Conservation (phyloP, 2,329 filamentous ascomycete species). For the Diaporthe helianthi region DNA sequence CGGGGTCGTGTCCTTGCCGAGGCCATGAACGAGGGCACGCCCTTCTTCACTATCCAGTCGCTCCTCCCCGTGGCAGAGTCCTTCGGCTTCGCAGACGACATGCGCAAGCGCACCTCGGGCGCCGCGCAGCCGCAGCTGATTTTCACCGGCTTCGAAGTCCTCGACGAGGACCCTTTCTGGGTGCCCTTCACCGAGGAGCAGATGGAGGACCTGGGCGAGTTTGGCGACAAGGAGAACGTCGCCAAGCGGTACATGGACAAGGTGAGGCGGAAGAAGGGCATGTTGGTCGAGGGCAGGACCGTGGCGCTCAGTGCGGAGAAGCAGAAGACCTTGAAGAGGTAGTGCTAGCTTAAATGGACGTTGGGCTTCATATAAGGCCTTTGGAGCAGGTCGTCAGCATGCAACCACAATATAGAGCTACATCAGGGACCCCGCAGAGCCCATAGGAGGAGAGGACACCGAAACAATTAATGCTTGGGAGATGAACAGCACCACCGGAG, state of each 20-base stretch:
- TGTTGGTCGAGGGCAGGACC: slow-evolving; percentile 80
- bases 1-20: slow-evolving; percentile 90
- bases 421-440: neutral
- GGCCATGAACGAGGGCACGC: slow-evolving; percentile 91
- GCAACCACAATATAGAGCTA: neutral
- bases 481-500: neutral
- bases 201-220: slow-evolving; percentile 91
- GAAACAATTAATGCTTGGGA: neutral
- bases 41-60: slow-evolving; percentile 93
- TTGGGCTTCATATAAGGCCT: neutral
- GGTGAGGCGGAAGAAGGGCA: slow-evolving; percentile 84
- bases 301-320: slow-evolving; percentile 91
- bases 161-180: slow-evolving; percentile 98
- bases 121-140: slow-evolving; percentile 91
- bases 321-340: slow-evolving; percentile 75
- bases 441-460: neutral
- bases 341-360: slow-evolving; percentile 29
- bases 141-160: slow-evolving; percentile 89
- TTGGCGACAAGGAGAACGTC: slow-evolving; percentile 93
- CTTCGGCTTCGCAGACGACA: slow-evolving; percentile 96
- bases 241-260: slow-evolving; percentile 95
- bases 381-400: neutral
- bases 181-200: slow-evolving; percentile 96
- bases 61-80: slow-evolving; percentile 91
- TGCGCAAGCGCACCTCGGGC: slow-evolving; percentile 90